These are phyloP conservation scores for Zasmidium angulare DNA, from an alignment of 2,329 filamentous ascomycete genomes.

Conservation along the genomic window DNA sequence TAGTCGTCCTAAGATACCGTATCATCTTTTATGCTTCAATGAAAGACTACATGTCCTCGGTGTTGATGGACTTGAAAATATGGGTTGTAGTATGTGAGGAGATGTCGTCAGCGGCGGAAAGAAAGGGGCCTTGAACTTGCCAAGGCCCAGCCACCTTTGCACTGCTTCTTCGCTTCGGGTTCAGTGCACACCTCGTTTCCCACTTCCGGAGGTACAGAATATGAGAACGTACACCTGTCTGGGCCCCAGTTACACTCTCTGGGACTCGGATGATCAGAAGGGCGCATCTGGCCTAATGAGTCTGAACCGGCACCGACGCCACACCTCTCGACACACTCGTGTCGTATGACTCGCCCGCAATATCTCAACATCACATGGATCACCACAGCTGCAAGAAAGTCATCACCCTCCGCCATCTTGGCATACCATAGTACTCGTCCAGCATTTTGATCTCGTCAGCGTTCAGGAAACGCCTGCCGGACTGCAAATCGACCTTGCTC, in stretches of 20 bases:
- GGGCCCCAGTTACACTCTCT: too few species aligned
- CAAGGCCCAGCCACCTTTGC: neutral
- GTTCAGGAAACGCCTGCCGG: constrained; percentile 10
- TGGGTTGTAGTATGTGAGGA: neutral
- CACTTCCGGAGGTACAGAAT: neutral
- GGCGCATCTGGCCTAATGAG: too few species aligned
- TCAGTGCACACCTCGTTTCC: neutral
- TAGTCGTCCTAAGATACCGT: too few species aligned
- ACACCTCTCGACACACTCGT: too few species aligned
- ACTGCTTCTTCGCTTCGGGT: neutral
- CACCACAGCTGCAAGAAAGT: constrained; percentile 13
- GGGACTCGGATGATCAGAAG: too few species aligned
- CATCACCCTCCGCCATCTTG: constrained; percentile 8
- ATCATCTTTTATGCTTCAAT: too few species aligned
- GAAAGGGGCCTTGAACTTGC: neutral
- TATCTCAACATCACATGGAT: too few species aligned
- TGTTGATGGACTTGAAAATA: neutral
- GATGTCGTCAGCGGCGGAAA: neutral
- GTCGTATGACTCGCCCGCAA: too few species aligned
- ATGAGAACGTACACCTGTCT: too few species aligned
- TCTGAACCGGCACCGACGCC: too few species aligned
- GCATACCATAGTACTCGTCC: constrained; percentile 10
- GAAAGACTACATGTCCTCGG: too few species aligned
- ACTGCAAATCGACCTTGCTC: constrained; percentile 8
- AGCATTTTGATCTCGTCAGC: constrained; percentile 19